Base-by-base conservation (phyloP, 2,329 filamentous ascomycete genomes). In the Ascochyta viciae-villosae region DNA sequence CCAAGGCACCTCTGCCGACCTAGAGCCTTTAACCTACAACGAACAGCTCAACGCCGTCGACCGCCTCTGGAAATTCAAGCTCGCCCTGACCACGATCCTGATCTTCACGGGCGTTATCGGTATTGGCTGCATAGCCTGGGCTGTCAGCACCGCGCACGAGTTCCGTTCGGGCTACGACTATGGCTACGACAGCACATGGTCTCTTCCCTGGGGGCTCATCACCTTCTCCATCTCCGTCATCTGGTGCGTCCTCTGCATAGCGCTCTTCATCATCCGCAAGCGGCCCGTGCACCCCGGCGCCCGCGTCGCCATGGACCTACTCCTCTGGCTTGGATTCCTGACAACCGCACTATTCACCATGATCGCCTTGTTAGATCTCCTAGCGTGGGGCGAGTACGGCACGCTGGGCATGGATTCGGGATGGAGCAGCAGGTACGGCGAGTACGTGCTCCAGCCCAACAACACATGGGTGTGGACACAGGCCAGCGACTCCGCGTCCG, bases 301-400 rank as follows among this genome's bases (percentile, higher is more conserved):
- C 6, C 68, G 66, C 29, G 74, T 77, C n/a, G 60, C 69, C 10
- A 55, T 74, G 42, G 72, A 77, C 44, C 63, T 77, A 1, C 39
- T 76, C 1, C 64, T 76, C 2, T 77, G 73, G 73, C 62, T 77
- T 3, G 63, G 65, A 12, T 68, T 71, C 48, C 58, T 75, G 16
- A 24, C 58, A 7, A 74, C 72, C 0, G 68, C 61, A 0, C 34
- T 74, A 6, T 66, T 74, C 26, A 65, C 65, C 13, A 42, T 71
- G 24, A 6, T 63, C 1, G 63, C 58, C 3, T 51, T 66, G 1
- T 27, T 62, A 2, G 39, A 56, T 6, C 26, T 71, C 2, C 19
- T 58, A 6, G 22, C 54, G 2, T 73, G 55, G 43, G 73, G 72
- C 39, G 19, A 43, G 2, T 51, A 63, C 29, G 73, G 70, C 34